Conservation (phyloP, 768 basidiomycete species). For the Sistotremastrum suecicum region DNA sequence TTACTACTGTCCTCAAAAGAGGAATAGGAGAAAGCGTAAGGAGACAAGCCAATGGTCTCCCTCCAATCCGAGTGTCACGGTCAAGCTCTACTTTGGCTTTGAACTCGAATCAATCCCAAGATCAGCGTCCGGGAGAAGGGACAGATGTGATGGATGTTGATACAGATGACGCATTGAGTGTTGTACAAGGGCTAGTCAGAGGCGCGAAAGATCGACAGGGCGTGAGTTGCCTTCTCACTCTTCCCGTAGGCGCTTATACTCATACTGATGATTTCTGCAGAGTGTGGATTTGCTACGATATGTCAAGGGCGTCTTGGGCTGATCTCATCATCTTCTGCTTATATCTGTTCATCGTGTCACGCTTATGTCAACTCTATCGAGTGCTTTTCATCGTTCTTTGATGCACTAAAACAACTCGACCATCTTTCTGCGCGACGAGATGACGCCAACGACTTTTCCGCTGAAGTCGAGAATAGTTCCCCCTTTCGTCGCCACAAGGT, state of each 20-base stretch:
- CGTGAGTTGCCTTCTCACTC: conserved; percentile 27
- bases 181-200: conserved; percentile 62
- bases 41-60: neutral
- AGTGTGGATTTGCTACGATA: conserved; percentile 60
- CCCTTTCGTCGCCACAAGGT: conserved; percentile 25
- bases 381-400: no score
- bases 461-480: conserved; percentile 28
- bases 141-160: conserved; percentile 20
- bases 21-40: no score
- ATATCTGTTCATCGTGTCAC: no score
- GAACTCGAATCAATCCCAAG: no score
- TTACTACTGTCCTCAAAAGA: no score
- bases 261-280: conserved; percentile 20
- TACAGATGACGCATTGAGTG: conserved; percentile 8
- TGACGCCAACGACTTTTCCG: conserved; percentile 29
- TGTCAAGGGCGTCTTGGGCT: conserved; percentile 53
- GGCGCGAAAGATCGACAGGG: conserved; percentile 57
- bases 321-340: conserved; percentile 8
- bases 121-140: conserved; percentile 28
- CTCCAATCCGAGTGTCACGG: neutral
- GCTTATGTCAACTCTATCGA: no score
- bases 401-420: conserved; percentile 20
- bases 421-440: conserved; percentile 20
- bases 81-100: no score
- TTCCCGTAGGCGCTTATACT: conserved; percentile 1